These are phyloP conservation scores for Rosa lucieae DNA, from an alignment of 306 rosid species.

Conservation along the genomic window DNA sequence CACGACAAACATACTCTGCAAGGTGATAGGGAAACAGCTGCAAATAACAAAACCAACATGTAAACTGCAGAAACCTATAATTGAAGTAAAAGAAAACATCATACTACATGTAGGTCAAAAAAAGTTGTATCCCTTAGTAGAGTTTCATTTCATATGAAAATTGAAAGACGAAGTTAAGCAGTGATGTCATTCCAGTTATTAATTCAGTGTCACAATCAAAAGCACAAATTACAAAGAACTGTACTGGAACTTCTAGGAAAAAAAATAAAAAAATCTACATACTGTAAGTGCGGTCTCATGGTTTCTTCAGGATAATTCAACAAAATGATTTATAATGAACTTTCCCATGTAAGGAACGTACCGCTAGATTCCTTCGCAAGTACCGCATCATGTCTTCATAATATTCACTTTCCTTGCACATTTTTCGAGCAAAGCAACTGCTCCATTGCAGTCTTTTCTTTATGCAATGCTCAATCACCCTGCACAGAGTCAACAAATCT, in stretches of 20 bases:
- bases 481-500: conserved; percentile 37
- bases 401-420: conserved; percentile 81
- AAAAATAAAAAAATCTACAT: background rate
- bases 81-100: conserved; percentile 22
- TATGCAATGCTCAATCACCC: conserved; percentile 75
- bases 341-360: conserved; percentile 35
- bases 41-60: conserved; percentile 42
- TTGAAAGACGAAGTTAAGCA: background rate
- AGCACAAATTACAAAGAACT: background rate
- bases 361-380: conserved; percentile 84
- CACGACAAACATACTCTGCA: conserved; percentile 86
- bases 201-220: background rate
- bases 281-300: background rate
- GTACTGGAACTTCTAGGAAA: background rate
- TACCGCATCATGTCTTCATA: conserved; percentile 90
- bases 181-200: background rate
- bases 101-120: background rate
- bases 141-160: conserved; percentile 16
- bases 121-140: background rate
- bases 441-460: conserved; percentile 90
- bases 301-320: conserved; percentile 15
- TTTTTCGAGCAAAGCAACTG: conserved; percentile 67
- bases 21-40: conserved; percentile 97
- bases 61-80: conserved; percentile 32
- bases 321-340: conserved; percentile 24